Conservation (phyloP, 2,329 filamentous ascomycete genomes). For the Xylariaceae sp. region DNA sequence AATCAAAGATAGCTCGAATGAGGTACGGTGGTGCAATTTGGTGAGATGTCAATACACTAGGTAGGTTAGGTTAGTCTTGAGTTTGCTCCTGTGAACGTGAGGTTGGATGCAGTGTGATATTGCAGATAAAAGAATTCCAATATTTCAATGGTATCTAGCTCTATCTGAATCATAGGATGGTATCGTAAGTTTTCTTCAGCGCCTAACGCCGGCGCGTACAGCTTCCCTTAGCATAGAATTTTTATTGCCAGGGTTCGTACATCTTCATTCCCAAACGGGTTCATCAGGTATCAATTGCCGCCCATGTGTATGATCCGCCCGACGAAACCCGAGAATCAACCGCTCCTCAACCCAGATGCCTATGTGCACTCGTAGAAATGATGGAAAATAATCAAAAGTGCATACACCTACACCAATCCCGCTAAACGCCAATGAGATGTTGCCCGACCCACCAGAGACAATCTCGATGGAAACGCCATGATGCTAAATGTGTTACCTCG, state of each 20-base stretch:
- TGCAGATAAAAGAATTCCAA: no score
- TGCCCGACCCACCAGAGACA: constrained; percentile 1
- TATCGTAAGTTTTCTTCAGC: neutral
- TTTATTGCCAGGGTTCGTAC: constrained; percentile 3
- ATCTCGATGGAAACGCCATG: constrained; percentile 12
- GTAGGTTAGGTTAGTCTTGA: no score
- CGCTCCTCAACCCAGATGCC: constrained; percentile 6
- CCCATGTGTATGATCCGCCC: constrained; percentile 14
- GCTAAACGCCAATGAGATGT: constrained; percentile 16
- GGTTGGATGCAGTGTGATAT: no score
- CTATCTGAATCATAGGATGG: no score
- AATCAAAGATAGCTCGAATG: no score
- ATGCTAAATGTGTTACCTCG: constrained; percentile 2
- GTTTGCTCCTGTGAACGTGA: no score
- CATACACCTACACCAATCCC: constrained; percentile 10
- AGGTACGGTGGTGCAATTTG: no score
- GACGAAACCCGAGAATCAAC: constrained; percentile 8
- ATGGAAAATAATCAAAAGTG: neutral
- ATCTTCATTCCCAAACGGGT: constrained; percentile 8
- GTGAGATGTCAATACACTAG: no score
- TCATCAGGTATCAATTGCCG: constrained; percentile 19
- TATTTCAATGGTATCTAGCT: no score
- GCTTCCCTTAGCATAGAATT: neutral
- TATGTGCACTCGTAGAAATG: constrained; percentile 4
- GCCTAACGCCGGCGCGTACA: constrained; percentile 12